These are phyloP conservation scores for Pseudogymnoascus pannorum DNA, from an alignment of 2,329 filamentous ascomycete genomes.

Conservation along the genomic window DNA sequence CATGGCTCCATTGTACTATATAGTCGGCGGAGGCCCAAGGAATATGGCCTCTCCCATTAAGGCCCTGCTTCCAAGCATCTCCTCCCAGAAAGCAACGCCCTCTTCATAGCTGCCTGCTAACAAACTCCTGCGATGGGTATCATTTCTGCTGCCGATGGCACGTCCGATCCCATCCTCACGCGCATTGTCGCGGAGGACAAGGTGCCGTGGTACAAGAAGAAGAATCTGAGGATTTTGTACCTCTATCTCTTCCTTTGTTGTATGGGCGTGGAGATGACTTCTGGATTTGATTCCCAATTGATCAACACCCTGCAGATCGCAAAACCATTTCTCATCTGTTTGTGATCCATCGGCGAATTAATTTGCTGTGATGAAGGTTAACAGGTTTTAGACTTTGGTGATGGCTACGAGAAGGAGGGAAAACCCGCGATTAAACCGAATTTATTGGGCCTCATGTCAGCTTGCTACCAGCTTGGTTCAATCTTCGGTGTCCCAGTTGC, in stretches of 20 bases:
- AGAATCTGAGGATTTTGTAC: slow-evolving; percentile 33
- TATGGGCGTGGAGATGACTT: slow-evolving; percentile 48
- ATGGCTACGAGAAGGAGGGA: not conserved
- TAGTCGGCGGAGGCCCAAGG: not conserved
- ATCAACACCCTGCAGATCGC: slow-evolving; percentile 38
- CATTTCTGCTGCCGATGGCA: not conserved
- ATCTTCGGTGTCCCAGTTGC: slow-evolving; percentile 47
- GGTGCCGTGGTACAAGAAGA: slow-evolving; percentile 34
- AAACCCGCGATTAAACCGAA: slow-evolving; percentile 25
- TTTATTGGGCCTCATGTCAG: slow-evolving; percentile 42
- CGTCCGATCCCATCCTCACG: slow-evolving; percentile 33
- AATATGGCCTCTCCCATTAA: not conserved
- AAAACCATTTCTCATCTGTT: not conserved
- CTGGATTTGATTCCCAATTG: slow-evolving; percentile 46
- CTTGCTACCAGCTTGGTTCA: slow-evolving; percentile 49
- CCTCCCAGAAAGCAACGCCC: not conserved
- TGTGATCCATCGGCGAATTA: not conserved
- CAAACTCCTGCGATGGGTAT: slow-evolving; percentile 4
- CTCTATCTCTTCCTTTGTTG: slow-evolving; percentile 38
- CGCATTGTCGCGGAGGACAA: slow-evolving; percentile 34
- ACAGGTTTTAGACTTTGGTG: slow-evolving; percentile 15
- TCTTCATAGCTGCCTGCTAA: not conserved
- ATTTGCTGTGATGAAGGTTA: not conserved
- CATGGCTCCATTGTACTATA: slow-evolving; percentile 6
- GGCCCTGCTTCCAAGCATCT: not conserved